Percentiles rank a stretch among this genome's conserved stretches.
phyloP scores from a whole-genome alignment of 2,329 filamentous ascomycete genomes.

The Chrysosphaeria jannelii region DNA sequence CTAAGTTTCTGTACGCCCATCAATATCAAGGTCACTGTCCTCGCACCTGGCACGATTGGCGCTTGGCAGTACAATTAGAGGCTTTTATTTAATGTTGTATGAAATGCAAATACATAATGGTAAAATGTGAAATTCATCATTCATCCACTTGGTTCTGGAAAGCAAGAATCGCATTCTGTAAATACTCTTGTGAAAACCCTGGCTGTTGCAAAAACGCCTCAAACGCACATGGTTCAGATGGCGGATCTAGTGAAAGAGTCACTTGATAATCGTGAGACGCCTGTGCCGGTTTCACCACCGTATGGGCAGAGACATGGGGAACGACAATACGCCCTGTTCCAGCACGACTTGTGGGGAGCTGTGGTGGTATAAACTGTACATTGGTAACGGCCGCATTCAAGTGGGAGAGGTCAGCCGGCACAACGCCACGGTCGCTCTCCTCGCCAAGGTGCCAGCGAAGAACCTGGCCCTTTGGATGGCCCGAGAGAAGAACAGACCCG shows the following conservation, averaged over 20 bases:
- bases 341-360: slow-evolving; percentile 12
- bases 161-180: slow-evolving; percentile 19
- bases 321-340: slow-evolving; percentile 1
- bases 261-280: slow-evolving; percentile 33
- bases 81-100: no score
- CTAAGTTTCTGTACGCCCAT: slow-evolving; percentile 6
- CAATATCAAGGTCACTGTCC: slow-evolving; percentile 7
- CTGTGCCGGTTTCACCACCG: slow-evolving; percentile 55
- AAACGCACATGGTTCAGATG: slow-evolving; percentile 10
- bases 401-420: slow-evolving; percentile 34
- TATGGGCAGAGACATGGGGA: slow-evolving; percentile 11
- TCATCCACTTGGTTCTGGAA: slow-evolving; percentile 14
- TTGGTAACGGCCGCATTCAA: slow-evolving; percentile 66
- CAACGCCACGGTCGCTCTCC: slow-evolving; percentile 7
- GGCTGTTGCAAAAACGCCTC: slow-evolving; percentile 14
- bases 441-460: slow-evolving; percentile 53
- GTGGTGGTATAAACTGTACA: slow-evolving; percentile 37
- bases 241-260: slow-evolving; percentile 27
- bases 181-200: slow-evolving; percentile 15
- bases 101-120: no score
- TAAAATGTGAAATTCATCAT: no score
- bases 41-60: slow-evolving; percentile 5
- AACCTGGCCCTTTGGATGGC: slow-evolving; percentile 53
- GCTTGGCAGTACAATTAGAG: slow-evolving; percentile 9
- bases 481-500: slow-evolving; percentile 48